These are phyloP conservation scores for Rubia occidens DNA, from an alignment of 305 asterid genomes.

Conservation along the genomic window DNA sequence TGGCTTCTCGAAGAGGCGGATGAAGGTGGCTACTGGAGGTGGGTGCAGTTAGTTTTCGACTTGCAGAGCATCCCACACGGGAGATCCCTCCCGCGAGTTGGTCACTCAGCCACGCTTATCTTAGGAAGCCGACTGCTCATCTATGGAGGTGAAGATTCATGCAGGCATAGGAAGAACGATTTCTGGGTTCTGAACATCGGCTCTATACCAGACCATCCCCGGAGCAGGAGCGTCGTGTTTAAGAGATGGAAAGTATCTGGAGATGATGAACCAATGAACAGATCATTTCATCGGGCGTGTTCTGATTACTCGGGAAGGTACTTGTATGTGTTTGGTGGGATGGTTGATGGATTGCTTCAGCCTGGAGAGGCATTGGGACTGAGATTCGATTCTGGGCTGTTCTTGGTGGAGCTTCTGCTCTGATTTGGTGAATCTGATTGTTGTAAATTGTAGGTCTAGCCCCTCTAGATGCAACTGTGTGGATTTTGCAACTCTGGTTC, in stretches of 20 bases:
- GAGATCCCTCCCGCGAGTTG: conserved; percentile 63
- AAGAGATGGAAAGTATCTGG: conserved; percentile 49
- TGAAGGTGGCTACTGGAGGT: conserved; percentile 40
- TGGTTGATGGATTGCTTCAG: conserved; percentile 66
- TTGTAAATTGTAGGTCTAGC: neutral
- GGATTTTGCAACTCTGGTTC: neutral
- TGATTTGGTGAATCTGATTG: conserved; percentile 9
- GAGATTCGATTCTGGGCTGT: conserved; percentile 65
- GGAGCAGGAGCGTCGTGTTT: conserved; percentile 34
- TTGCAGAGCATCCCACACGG: conserved; percentile 52
- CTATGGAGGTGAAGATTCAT: conserved; percentile 82
- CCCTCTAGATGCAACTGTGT: neutral
- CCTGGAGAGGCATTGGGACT: conserved; percentile 56
- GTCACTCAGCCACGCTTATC: conserved; percentile 80
- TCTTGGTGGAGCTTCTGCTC: conserved; percentile 54
- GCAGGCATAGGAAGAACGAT: conserved; percentile 63
- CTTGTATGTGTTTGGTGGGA: conserved; percentile 76
- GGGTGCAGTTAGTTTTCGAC: conserved; percentile 55
- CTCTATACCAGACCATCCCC: conserved; percentile 20
- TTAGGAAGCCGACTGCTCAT: conserved; percentile 68
- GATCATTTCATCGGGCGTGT: conserved; percentile 91
- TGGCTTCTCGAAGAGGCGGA: conserved; percentile 55
- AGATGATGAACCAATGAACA: conserved; percentile 45
- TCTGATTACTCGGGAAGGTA: conserved; percentile 61
- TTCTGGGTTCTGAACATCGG: conserved; percentile 74